A percentile compares a stretch with the other conserved stretches of the same genome.
phyloP scores from a whole-genome alignment of 2,329 filamentous ascomycete species.

The Colletotrichum tanaceti region DNA sequence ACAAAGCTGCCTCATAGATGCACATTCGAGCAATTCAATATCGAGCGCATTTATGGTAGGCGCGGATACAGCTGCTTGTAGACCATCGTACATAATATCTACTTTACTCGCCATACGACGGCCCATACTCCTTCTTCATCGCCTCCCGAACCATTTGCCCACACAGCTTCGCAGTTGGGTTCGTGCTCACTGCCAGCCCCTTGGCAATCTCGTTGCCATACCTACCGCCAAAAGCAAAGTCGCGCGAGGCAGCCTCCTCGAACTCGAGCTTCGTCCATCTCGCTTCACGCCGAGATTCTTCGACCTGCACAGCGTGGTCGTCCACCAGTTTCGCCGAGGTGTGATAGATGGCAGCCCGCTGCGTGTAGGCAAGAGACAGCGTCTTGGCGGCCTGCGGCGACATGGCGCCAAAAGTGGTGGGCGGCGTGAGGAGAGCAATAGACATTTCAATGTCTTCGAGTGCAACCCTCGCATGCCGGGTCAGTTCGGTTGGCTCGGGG shows the following conservation, averaged over 20 bases:
- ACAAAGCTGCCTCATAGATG: constrained; percentile 19
- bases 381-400: constrained; percentile 74
- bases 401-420: constrained; percentile 61
- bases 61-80: constrained; percentile 3
- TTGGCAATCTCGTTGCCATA: constrained; percentile 75
- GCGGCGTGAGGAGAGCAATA: constrained; percentile 69
- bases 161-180: constrained; percentile 76
- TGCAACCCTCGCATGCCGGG: constrained; percentile 53
- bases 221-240: constrained; percentile 72
- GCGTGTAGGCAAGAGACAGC: constrained; percentile 76
- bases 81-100: not conserved
- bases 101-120: constrained; percentile 53
- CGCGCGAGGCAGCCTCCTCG: constrained; percentile 70
- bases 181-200: constrained; percentile 71
- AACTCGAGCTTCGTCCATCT: constrained; percentile 66
- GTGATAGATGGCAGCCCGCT: constrained; percentile 74
- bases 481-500: constrained; percentile 53
- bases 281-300: constrained; percentile 56
- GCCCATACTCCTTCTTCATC: constrained; percentile 75
- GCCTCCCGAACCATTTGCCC: constrained; percentile 76
- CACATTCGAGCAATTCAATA: not conserved
- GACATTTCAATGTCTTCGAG: constrained; percentile 68
- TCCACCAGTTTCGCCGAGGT: constrained; percentile 65
- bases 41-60: not conserved
- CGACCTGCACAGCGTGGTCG: constrained; percentile 52